These are phyloP conservation scores for Penicillium rolfsii DNA, from an alignment of 2,329 filamentous ascomycete species.

Conservation along the genomic window DNA sequence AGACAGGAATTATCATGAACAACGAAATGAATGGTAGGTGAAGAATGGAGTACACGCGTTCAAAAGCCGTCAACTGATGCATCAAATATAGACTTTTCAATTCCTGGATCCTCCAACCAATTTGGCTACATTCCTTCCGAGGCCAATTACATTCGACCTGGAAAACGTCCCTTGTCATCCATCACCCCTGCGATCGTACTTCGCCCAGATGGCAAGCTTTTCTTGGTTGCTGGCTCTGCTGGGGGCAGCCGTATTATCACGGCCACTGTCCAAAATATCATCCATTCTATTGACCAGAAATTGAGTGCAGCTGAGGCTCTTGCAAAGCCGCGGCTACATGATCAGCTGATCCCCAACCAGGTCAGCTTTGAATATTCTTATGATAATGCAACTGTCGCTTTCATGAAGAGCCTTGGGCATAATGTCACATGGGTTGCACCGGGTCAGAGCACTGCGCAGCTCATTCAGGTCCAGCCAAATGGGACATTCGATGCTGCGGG, in stretches of 20 bases:
- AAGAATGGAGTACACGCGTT: constrained; percentile 30
- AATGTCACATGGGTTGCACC: constrained; percentile 70
- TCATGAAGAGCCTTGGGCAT: constrained; percentile 67
- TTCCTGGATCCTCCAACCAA: constrained; percentile 74
- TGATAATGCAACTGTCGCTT: constrained; percentile 65
- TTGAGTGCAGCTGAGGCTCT: constrained; percentile 66
- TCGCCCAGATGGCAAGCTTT: constrained; percentile 64
- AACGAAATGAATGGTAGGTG: constrained; percentile 61
- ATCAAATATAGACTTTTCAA: constrained; percentile 71
- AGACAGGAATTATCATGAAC: constrained; percentile 79
- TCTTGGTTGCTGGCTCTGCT: constrained; percentile 72
- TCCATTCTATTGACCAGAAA: constrained; percentile 70
- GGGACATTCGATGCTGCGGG: constrained; percentile 77
- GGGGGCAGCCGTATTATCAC: constrained; percentile 86
- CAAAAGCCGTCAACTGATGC: not conserved
- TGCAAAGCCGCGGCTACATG: constrained; percentile 70
- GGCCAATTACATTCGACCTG: constrained; percentile 78
- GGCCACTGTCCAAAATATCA: constrained; percentile 72
- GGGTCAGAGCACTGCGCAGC: constrained; percentile 71
- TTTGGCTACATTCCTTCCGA: constrained; percentile 83
- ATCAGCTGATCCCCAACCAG: constrained; percentile 76
- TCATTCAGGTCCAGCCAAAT: constrained; percentile 61
- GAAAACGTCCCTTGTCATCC: constrained; percentile 81
- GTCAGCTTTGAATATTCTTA: constrained; percentile 71
- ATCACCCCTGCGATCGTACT: constrained; percentile 81